Evolutionary conservation across 768 basidiomycete species (phyloP).

Genomic region (Ramaria sp.): DNA sequence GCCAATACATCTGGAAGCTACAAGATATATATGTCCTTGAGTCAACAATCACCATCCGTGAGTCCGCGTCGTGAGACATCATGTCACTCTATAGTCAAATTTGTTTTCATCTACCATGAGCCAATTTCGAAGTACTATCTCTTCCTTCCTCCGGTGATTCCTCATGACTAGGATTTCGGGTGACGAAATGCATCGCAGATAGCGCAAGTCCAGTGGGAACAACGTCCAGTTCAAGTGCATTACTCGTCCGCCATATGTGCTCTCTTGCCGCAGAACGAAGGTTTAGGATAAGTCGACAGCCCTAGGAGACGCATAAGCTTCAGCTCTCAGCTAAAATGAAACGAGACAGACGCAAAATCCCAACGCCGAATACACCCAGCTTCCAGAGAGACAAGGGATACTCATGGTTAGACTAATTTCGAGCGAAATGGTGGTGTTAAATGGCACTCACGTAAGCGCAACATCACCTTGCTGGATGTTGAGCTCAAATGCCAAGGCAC

Average conservation of each 20-base stretch:
- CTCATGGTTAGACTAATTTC: not conserved
- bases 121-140: too few relatives aligned
- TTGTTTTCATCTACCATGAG: too few relatives aligned
- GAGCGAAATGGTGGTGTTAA: not conserved
- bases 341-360: not conserved
- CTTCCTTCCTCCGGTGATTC: too few relatives aligned
- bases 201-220: not conserved
- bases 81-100: too few relatives aligned
- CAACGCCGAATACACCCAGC: not conserved
- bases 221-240: not conserved
- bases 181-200: too few relatives aligned
- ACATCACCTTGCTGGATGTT: not conserved
- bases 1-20: too few relatives aligned
- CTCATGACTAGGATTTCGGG: too few relatives aligned
- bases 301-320: not conserved
- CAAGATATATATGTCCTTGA: too few relatives aligned
- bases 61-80: too few relatives aligned
- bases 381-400: not conserved
- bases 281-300: slow-evolving; percentile 5
- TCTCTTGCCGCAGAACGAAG: slow-evolving; percentile 3
- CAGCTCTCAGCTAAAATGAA: not conserved
- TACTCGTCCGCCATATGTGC: not conserved
- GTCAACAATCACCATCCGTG: too few relatives aligned
- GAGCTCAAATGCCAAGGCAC: not conserved
- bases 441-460: slow-evolving; percentile 2